These are phyloP conservation scores for Linderina pennispora DNA, from an alignment of 192 early-diverging fungal genomes.

Conservation along the genomic window DNA sequence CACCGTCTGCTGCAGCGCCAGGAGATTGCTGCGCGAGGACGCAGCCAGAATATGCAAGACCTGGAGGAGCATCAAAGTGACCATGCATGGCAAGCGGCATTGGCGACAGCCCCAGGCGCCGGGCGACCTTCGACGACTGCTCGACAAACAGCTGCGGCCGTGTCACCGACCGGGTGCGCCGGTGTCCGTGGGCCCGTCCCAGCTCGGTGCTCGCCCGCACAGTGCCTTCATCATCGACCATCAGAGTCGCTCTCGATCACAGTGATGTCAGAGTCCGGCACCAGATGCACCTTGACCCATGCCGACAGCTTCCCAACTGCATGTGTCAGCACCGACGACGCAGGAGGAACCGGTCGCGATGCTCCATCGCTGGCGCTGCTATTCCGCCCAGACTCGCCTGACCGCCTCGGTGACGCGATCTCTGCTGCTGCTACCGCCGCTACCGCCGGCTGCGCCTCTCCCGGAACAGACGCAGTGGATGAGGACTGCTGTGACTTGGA, in stretches of 20 bases:
- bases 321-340: slow-evolving; percentile 31
- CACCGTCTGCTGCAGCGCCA: neutral
- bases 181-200: slow-evolving; percentile 16
- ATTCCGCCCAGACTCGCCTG: neutral
- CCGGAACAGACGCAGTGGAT: slow-evolving; percentile 1
- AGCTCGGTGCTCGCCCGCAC: too few relatives aligned
- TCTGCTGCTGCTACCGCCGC: neutral
- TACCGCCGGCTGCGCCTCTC: neutral
- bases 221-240: too few relatives aligned
- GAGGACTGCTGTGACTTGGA: slow-evolving; percentile 15
- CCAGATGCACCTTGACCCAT: slow-evolving; percentile 10
- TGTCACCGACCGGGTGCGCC: slow-evolving; percentile 21
- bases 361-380: too few relatives aligned
- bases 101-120: slow-evolving; percentile 41
- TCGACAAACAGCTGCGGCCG: slow-evolving; percentile 39
- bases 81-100: slow-evolving; percentile 41
- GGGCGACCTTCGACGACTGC: slow-evolving; percentile 43
- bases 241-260: too few relatives aligned
- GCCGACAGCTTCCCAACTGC: slow-evolving; percentile 11
- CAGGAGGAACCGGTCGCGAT: slow-evolving; percentile 4
- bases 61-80: too few relatives aligned
- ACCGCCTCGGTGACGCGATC: neutral
- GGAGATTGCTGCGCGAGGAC: slow-evolving; percentile 1
- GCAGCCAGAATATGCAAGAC: too few relatives aligned
- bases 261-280: slow-evolving; percentile 2